Conservation (phyloP, 495 filamentous ascomycete genomes). For the Oleoguttula mirabilis region DNA sequence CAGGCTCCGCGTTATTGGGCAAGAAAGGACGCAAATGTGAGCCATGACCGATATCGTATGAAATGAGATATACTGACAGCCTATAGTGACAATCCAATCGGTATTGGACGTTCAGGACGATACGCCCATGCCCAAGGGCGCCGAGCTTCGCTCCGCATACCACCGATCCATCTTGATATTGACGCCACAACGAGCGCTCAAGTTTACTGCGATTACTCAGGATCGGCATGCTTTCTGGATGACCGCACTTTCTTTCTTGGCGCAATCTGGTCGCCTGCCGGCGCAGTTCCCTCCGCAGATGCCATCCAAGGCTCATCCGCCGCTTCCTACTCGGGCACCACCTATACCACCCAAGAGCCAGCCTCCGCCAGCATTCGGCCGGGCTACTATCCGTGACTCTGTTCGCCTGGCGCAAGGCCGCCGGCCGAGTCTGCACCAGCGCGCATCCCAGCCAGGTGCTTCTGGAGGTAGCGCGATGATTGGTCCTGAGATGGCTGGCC, state of each 20-base stretch:
- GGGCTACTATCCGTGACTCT: constrained; percentile 71
- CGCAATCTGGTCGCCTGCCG: constrained; percentile 38
- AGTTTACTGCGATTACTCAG: constrained; percentile 73
- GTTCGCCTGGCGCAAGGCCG: constrained; percentile 80
- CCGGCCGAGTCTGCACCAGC: constrained; percentile 4
- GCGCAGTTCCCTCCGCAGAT: constrained; percentile 2
- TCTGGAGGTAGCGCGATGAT: not conserved
- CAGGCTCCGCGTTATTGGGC: constrained; percentile 75
- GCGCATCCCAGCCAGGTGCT: constrained; percentile 13
- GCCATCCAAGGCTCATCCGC: not conserved
- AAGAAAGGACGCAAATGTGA: constrained; percentile 93
- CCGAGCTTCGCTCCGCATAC: constrained; percentile 47
- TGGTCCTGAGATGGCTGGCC: not conserved
- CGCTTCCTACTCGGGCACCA: constrained; percentile 22
- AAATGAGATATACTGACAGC: constrained; percentile 19
- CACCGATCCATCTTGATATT: constrained; percentile 91
- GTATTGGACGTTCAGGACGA: constrained; percentile 95
- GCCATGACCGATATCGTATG: constrained; percentile 21
- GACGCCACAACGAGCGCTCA: constrained; percentile 84
- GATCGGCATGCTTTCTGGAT: constrained; percentile 95
- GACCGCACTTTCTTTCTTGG: constrained; percentile 84
- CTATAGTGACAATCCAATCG: constrained; percentile 79
- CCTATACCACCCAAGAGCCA: constrained; percentile 40
- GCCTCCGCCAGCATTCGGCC: constrained; percentile 35
- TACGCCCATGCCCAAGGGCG: constrained; percentile 69